Evolutionary conservation across 2,329 filamentous ascomycete species (phyloP), one percentile per base, ranked within the genome.

Genomic region (Beauveria australis): DNA sequence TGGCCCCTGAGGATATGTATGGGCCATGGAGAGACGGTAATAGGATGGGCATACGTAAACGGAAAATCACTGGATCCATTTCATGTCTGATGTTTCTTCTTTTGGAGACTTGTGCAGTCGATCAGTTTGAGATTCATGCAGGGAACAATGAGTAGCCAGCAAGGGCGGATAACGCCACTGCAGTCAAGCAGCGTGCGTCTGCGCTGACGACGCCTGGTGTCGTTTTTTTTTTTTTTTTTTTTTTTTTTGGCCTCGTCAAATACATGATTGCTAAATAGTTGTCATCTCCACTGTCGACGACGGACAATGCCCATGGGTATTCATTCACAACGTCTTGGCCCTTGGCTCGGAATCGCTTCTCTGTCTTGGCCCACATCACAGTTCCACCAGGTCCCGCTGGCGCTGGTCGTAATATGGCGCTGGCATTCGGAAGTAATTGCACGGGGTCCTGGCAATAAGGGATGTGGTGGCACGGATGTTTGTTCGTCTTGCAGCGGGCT

Each of bases 371-470:
- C 24, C 52, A 30, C 40, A 43, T 16, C 8, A 44, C 2, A 10
- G 53, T 55, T 46, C 53, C 53, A 55, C 53, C 41, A 16, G 24
- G 53, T 46, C 53, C 53, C 53, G 53, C 53, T 46, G 22, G 41
- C 8, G n/a, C 41, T 18, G 40, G 53, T 46, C 53, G 41, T 47
- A 24, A 43, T 28, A 37, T 37, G 51, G 41, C 18, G 40, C n/a
- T 47, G n/a, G 28, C n/a, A 18, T 18, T 10, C n/a, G 41, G 6
- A 10, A 47, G 14, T 56, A 37, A 14, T 46, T 55, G 40, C 18
- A 24, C n/a, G 3, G 12, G 14, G 5, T 24, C 52, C 14, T 19
- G 14, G 22, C 5, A 19, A n/a, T 47, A 10, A 24, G 44, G 44
- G 3, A 47, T 18, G 18, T 37, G 5, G n/a, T 9, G 12, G 30